A percentile compares a stretch with the other conserved stretches of the same genome.
Conservation (phyloP, 768 basidiomycete species). For the Tulasnella sp. region DNA sequence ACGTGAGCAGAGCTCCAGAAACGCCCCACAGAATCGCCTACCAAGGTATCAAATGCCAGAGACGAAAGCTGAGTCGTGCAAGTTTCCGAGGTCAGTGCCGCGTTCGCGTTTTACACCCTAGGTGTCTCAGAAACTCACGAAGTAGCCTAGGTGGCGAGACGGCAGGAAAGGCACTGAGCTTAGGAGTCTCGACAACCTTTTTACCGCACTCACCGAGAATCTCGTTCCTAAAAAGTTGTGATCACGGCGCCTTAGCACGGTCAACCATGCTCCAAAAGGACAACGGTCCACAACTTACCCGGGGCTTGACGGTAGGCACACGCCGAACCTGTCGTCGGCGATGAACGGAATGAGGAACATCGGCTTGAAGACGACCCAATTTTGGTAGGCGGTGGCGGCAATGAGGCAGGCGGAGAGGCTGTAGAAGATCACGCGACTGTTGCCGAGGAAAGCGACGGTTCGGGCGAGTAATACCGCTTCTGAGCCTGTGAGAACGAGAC, state of each 20-base stretch:
- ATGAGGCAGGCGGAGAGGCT: slow-evolving; percentile 14
- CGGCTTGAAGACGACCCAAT: slow-evolving; percentile 24
- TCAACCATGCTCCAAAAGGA: neutral
- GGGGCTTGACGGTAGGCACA: slow-evolving; percentile 1
- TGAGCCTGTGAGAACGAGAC: neutral
- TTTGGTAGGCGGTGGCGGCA: slow-evolving; percentile 10
- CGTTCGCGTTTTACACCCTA: no score
- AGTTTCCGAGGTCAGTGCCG: no score
- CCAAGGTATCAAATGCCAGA: slow-evolving; percentile 17
- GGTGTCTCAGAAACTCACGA: neutral
- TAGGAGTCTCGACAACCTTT: neutral
- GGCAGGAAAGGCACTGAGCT: neutral
- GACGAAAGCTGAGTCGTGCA: slow-evolving; percentile 2
- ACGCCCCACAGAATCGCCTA: neutral
- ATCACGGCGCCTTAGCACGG: neutral
- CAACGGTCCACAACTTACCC: slow-evolving; percentile 3
- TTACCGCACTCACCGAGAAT: neutral
- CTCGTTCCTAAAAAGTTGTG: neutral
- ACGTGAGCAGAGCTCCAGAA: neutral
- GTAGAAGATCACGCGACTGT: neutral
- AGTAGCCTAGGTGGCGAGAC: neutral
- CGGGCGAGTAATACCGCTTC: slow-evolving; percentile 12
- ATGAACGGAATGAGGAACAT: slow-evolving; percentile 21
- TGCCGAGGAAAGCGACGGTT: slow-evolving; percentile 22
- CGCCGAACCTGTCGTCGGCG: neutral